Conservation (phyloP, 2,329 filamentous ascomycete species). For the Cercospora zeina region DNA sequence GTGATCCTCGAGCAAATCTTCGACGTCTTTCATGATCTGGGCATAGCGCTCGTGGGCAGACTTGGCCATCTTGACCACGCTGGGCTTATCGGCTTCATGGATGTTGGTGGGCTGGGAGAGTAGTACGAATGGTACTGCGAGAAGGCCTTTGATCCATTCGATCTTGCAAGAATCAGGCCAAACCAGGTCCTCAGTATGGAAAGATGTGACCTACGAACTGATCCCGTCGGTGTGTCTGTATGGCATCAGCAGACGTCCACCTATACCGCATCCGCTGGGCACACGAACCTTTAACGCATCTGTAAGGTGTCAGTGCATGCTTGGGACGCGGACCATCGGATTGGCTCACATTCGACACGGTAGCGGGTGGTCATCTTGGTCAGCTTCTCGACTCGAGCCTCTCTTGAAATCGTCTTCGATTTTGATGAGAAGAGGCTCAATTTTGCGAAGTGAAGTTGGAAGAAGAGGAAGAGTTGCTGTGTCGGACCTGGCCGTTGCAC, state of each 20-base stretch:
- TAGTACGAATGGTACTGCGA: slow-evolving; percentile 94
- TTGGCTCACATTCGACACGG: slow-evolving; percentile 41
- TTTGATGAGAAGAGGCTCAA: neutral
- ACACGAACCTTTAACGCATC: slow-evolving; percentile 63
- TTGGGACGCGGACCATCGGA: neutral
- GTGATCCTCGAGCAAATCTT: slow-evolving; percentile 87
- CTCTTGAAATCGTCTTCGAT: neutral
- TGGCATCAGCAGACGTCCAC: slow-evolving; percentile 29
- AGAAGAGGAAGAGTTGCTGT: neutral
- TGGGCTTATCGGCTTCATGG: slow-evolving; percentile 67
- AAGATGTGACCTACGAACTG: slow-evolving; percentile 67
- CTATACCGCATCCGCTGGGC: neutral
- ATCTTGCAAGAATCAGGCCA: slow-evolving; percentile 30
- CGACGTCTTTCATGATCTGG: slow-evolving; percentile 93
- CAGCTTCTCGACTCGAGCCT: neutral
- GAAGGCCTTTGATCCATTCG: slow-evolving; percentile 80
- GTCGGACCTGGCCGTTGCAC: slow-evolving; percentile 17
- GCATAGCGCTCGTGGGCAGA: slow-evolving; percentile 85
- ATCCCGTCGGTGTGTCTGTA: slow-evolving; percentile 84
- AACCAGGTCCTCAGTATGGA: neutral
- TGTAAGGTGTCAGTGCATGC: slow-evolving; percentile 37
- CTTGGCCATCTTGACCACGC: slow-evolving; percentile 65
- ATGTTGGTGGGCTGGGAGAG: slow-evolving; percentile 91
- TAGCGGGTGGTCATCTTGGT: slow-evolving; percentile 43
- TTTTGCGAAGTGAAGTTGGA: neutral